Percentiles rank a stretch among this genome's conserved stretches.
Conservation (phyloP, 139 green algal species). For the Chlamydomonas incerta region DNA sequence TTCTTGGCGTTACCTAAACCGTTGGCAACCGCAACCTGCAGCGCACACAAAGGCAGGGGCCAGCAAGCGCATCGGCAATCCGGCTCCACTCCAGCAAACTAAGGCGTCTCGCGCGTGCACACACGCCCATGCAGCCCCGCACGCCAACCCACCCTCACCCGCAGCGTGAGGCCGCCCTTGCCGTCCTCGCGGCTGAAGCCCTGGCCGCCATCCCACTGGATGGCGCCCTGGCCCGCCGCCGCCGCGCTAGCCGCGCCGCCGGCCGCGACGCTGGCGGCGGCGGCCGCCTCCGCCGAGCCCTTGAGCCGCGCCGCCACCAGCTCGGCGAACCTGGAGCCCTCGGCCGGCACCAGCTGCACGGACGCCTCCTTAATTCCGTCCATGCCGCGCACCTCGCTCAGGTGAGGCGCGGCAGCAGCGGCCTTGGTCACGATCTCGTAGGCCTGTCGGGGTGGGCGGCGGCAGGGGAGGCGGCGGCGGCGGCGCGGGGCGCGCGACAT, state of each 20-base stretch:
- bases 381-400: constrained; percentile 68
- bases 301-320: constrained; percentile 19
- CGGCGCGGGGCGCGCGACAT: no score
- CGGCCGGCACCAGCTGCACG: constrained; percentile 56
- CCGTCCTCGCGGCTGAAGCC: constrained; percentile 1
- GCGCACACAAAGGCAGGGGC: no score
- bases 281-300: background rate
- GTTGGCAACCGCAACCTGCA: constrained; percentile 63
- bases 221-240: background rate
- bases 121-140: no score
- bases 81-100: no score
- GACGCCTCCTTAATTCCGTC: constrained; percentile 73
- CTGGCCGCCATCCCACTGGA: constrained; percentile 26
- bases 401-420: constrained; percentile 47
- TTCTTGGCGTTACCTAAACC: constrained; percentile 83
- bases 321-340: constrained; percentile 36
- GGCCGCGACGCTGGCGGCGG: constrained; percentile 42
- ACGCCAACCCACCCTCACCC: constrained; percentile 29
- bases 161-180: constrained; percentile 44
- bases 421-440: constrained; percentile 60
- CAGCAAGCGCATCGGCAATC: no score
- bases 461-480: no score
- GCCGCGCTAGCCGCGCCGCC: no score
- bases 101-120: no score
- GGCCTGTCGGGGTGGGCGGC: background rate